Base-by-base conservation (phyloP, 2,329 filamentous ascomycete genomes). In the Talaromyces amestolkiae region DNA sequence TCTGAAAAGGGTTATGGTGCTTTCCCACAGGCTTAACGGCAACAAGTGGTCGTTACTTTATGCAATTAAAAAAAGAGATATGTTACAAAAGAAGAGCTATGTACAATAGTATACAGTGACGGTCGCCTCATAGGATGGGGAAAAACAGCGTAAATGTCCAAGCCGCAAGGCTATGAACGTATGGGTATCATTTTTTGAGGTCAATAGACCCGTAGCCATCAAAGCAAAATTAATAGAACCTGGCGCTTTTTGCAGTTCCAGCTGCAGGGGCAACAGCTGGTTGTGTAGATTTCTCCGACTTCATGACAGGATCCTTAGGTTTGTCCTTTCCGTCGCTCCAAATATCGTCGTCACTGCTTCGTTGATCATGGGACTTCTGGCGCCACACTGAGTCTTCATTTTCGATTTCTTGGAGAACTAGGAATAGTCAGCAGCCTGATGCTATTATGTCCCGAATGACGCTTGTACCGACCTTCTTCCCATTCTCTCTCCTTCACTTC, bases 401-500 rank as follows among this genome's bases (percentile, higher is more conserved):
- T 63, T 78, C 76, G 39, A 80, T 79, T 65, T 80, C 78, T 54
- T 69, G 72, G 8, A 79, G 66, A 3, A 79, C 77, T 79, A 65
- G n/a, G 54, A 17, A 47, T 15, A 10, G 47, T 49, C 7, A 22
- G 56, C 3, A 24, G 15, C 17, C 43, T 49, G 45, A 31, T 35
- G 51, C 31, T 35, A 4, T 19, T 10, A 54, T 54, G 33, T 58
- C 19, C 31, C 1, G 11, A 24, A 0, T 17, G n/a, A 11, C 15
- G 27, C n/a, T 43, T 2, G 15, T 35, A 31, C 65, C 27, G 80
- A 91, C 92, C 87, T 75, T 96, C 89, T 78, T 94, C 91, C 96
- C 95, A 99, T 72, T 93, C 91, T 68, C 84, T 82, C 79, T 99
- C 95, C 74, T 86, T 87, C 69, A 85, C 84, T 51, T 85, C 80